Evolutionary conservation across 116 monocot genomes (phyloP), one percentile per base, ranked within the genome.

Genomic region (Phalaenopsis hybrid): DNA sequence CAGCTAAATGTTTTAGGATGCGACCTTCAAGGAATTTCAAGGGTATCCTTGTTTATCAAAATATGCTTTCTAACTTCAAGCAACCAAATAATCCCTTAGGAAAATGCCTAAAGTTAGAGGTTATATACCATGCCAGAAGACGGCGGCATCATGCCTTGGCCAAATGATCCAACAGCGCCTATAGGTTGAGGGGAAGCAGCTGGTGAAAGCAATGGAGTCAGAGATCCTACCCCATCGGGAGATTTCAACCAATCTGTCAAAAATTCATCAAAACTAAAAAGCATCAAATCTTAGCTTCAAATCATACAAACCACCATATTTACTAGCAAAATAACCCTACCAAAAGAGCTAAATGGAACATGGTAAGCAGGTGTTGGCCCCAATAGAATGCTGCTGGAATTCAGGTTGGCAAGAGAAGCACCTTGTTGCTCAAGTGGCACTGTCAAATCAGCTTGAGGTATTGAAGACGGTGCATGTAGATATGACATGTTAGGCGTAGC

Each of bases 221-320:
- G 25, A 37, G 92, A 86, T 6, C 88, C 88, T 20, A 83, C 82
- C 20, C 82, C 86, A 79, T 94, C 94, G 57, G 87, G 76, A 11
- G 90, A 74, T 77, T 89, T 93, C 78, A 85, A 86, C 95, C 98
- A 98, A 85, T 98, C 94, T 88, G 94, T 81, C 91, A 85, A 89
- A 82, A 79, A 5, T 81, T 61, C 18, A 77, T 85, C 81, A 76
- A 79, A 23, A 80, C 81, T 85, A 80, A 93, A 31, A 51, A 84
- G 80, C 80, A 90, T 88, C 86, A 90, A 87, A 52, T 80, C 75
- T 87, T 25, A 90, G 83, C 61, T 58, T 63, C 59, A 85, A 76
- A 89, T 86, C 86, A 86, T 81, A 83, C 48, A 89, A 88, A 89
- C 73, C 74, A 80, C 37, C 82, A 86, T 84, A 82, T 86, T 81